These are phyloP conservation scores for Leccinum uliginosum DNA, from an alignment of 768 basidiomycete genomes.

Conservation along the genomic window DNA sequence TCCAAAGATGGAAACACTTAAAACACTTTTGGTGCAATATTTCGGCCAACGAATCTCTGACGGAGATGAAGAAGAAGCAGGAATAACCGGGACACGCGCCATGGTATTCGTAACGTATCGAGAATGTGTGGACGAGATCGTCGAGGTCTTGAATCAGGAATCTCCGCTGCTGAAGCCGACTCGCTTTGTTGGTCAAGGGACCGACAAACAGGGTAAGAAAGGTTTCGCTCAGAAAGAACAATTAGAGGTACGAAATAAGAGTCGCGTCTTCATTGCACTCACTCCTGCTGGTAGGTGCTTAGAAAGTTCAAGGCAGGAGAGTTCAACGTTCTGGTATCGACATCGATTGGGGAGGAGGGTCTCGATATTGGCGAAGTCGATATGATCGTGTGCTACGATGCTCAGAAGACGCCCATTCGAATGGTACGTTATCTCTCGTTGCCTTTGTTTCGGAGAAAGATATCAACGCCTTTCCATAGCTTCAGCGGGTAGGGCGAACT, in stretches of 20 bases:
- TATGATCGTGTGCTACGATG: constrained; percentile 93
- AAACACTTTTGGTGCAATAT: constrained; percentile 70
- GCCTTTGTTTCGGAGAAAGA: not conserved
- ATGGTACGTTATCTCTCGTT: constrained; percentile 56
- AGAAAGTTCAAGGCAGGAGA: constrained; percentile 81
- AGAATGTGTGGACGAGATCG: constrained; percentile 88
- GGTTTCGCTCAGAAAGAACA: constrained; percentile 92
- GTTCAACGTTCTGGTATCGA: constrained; percentile 91
- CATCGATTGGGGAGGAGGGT: constrained; percentile 97
- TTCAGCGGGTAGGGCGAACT: constrained; percentile 94
- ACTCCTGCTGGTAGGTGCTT: constrained; percentile 56
- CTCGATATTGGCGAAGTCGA: constrained; percentile 98
- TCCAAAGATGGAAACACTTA: constrained; percentile 90
- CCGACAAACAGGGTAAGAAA: constrained; percentile 79
- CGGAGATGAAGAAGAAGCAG: constrained; percentile 31
- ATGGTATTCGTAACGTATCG: constrained; percentile 96
- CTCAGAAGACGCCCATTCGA: constrained; percentile 92
- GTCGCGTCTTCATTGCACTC: constrained; percentile 7
- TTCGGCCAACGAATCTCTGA: constrained; percentile 48
- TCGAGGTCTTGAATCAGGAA: constrained; percentile 71
- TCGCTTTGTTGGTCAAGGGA: constrained; percentile 88
- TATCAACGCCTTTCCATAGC: constrained; percentile 39
- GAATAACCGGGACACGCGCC: constrained; percentile 51
- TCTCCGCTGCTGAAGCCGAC: constrained; percentile 75
- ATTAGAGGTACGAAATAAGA: constrained; percentile 56